Percentiles rank a stretch among this genome's conserved stretches.
Evolutionary conservation across 2,329 filamentous ascomycete genomes (phyloP).

Genomic region (Eutypella sp.): DNA sequence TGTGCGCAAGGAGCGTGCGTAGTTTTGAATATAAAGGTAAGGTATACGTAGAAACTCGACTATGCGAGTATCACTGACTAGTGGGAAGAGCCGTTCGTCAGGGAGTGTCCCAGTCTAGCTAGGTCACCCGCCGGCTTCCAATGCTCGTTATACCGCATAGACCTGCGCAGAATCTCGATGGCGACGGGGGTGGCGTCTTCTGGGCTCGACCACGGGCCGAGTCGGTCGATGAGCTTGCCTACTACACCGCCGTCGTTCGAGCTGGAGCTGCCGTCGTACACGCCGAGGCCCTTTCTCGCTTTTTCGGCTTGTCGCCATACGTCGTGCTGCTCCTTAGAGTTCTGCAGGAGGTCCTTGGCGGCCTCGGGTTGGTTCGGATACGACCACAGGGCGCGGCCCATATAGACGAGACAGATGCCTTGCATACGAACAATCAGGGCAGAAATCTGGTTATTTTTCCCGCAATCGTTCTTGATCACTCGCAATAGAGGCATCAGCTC

Average conservation of each 20-base stretch:
- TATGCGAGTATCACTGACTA: no score
- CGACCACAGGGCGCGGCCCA: constrained; percentile 19
- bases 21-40: no score
- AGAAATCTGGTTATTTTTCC: constrained; percentile 12
- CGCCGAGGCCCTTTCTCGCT: constrained; percentile 19
- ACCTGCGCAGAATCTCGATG: constrained; percentile 23
- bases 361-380: constrained; percentile 16
- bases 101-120: constrained; percentile 13
- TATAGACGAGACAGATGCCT: constrained; percentile 21
- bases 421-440: constrained; percentile 26
- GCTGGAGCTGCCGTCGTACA: constrained; percentile 16
- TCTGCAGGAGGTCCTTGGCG: constrained; percentile 15
- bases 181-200: constrained; percentile 24
- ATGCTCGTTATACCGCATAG: constrained; percentile 17
- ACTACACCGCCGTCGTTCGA: constrained; percentile 22
- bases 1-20: no score
- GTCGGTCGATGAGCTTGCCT: constrained; percentile 27
- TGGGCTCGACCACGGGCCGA: constrained; percentile 26
- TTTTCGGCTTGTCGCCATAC: constrained; percentile 22
- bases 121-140: constrained; percentile 26
- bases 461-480: constrained; percentile 20
- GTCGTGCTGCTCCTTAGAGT: constrained; percentile 22
- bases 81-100: constrained; percentile 15
- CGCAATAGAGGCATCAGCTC: constrained; percentile 20
- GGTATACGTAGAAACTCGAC: no score